These are phyloP conservation scores for Penicillium sp. DNA, from an alignment of 2,329 filamentous ascomycete genomes.

Conservation along the genomic window DNA sequence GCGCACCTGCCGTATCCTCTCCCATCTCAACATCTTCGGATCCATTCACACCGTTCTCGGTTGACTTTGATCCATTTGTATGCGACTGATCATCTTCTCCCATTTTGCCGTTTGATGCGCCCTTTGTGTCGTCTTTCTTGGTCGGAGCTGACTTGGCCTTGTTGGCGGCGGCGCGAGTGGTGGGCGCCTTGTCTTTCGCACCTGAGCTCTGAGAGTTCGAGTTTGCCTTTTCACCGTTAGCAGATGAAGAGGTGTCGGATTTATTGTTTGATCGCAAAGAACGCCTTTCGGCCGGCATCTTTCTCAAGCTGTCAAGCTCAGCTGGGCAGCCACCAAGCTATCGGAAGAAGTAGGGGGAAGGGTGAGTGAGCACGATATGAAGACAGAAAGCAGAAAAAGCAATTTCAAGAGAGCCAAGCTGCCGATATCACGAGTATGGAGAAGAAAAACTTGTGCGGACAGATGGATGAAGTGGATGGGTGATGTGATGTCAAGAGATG, in stretches of 20 bases:
- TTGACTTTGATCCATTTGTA: slow-evolving; percentile 64
- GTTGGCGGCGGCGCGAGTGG: slow-evolving; percentile 41
- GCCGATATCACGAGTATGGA: slow-evolving; percentile 16
- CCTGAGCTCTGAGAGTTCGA: slow-evolving; percentile 45
- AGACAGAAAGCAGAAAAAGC: slow-evolving; percentile 14
- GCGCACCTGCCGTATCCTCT: slow-evolving; percentile 56
- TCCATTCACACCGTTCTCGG: slow-evolving; percentile 64
- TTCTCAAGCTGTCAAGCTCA: slow-evolving; percentile 36
- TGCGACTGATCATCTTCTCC: slow-evolving; percentile 70
- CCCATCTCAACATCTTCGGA: slow-evolving; percentile 71
- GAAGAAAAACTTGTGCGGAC: slow-evolving; percentile 12
- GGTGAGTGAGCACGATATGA: slow-evolving; percentile 14
- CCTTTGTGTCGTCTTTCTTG: slow-evolving; percentile 39
- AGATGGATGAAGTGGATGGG: slow-evolving; percentile 27
- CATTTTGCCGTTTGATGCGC: slow-evolving; percentile 50
- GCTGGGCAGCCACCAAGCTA: slow-evolving; percentile 31
- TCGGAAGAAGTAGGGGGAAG: slow-evolving; percentile 28
- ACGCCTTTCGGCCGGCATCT: slow-evolving; percentile 48
- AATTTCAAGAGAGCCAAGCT: slow-evolving; percentile 12
- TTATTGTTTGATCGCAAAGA: slow-evolving; percentile 48
- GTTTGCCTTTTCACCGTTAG: slow-evolving; percentile 47
- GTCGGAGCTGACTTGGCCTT: slow-evolving; percentile 37
- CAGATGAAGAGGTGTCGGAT: slow-evolving; percentile 45
- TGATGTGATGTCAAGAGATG: slow-evolving; percentile 42
- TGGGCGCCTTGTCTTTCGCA: slow-evolving; percentile 46